These are phyloP conservation scores for Thielaviopsis ethacetica DNA, from an alignment of 2,329 filamentous ascomycete genomes.

Conservation along the genomic window DNA sequence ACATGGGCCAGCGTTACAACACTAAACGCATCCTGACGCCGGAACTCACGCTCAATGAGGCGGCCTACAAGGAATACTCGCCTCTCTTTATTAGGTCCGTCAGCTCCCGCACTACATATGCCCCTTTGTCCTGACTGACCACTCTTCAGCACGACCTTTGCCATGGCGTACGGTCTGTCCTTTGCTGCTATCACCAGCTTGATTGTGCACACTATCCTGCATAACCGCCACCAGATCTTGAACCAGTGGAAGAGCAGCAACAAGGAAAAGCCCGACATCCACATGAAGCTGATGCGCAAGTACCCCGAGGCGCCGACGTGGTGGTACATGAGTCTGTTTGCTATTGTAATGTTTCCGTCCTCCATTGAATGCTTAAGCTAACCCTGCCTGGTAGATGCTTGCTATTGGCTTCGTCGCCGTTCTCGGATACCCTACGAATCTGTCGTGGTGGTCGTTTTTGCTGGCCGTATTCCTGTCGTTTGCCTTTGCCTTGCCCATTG, in stretches of 20 bases:
- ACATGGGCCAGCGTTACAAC: slow-evolving; percentile 48
- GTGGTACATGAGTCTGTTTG: slow-evolving; percentile 47
- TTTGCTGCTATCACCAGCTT: slow-evolving; percentile 57
- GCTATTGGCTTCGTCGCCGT: slow-evolving; percentile 36
- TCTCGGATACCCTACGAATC: slow-evolving; percentile 46
- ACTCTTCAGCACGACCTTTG: slow-evolving; percentile 47
- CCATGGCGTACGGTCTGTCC: slow-evolving; percentile 51
- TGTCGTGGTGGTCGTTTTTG: slow-evolving; percentile 58
- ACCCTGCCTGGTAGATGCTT: slow-evolving; percentile 28
- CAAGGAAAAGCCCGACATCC: slow-evolving; percentile 43
- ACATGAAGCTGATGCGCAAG: slow-evolving; percentile 47
- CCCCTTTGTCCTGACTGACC: not conserved
- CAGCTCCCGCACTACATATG: too few species aligned
- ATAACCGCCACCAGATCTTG: slow-evolving; percentile 52
- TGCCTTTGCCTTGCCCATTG: slow-evolving; percentile 47
- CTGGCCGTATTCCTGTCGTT: slow-evolving; percentile 48
- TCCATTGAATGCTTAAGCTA: not conserved
- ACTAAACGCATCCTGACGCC: slow-evolving; percentile 44
- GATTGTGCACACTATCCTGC: slow-evolving; percentile 49
- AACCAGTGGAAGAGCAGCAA: slow-evolving; percentile 42
- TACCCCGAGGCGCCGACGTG: slow-evolving; percentile 46
- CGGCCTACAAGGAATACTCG: slow-evolving; percentile 50
- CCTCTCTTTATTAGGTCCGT: slow-evolving; percentile 44
- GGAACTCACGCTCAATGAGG: slow-evolving; percentile 44
- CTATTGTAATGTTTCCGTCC: slow-evolving; percentile 25